Conservation (phyloP, 495 filamentous ascomycete genomes). For the Filosporella fistucella region DNA sequence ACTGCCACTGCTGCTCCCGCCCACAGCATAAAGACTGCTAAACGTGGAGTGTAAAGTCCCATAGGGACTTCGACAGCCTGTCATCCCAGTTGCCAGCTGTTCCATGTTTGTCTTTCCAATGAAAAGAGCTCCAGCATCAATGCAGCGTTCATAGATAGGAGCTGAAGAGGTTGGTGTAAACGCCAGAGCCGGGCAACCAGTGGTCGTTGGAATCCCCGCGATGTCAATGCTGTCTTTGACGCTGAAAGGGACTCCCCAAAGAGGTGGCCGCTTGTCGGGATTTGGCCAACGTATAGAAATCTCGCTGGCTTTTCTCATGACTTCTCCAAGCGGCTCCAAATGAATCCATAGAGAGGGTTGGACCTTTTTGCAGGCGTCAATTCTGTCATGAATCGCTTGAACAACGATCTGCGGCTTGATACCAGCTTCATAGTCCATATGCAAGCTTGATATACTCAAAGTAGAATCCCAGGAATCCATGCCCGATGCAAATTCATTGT, state of each 20-base stretch:
- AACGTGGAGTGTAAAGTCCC: constrained; percentile 22
- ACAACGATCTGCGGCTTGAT: constrained; percentile 18
- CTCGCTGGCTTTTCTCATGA: constrained; percentile 10
- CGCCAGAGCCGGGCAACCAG: constrained; percentile 17
- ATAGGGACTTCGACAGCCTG: constrained; percentile 22
- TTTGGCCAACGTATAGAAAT: constrained; percentile 16
- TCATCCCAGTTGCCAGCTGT: constrained; percentile 49
- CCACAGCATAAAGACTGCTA: constrained; percentile 25
- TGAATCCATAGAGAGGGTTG: constrained; percentile 23
- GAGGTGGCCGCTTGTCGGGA: constrained; percentile 9
- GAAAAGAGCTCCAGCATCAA: constrained; percentile 38
- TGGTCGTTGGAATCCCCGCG: constrained; percentile 17
- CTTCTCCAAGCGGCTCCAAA: constrained; percentile 16
- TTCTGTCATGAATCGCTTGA: constrained; percentile 19
- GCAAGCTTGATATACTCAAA: constrained; percentile 17
- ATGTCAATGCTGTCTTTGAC: constrained; percentile 50
- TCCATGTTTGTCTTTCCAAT: constrained; percentile 54
- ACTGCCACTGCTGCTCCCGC: constrained; percentile 56
- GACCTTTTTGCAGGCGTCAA: constrained; percentile 19
- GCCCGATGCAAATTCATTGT: neutral
- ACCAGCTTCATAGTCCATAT: constrained; percentile 20
- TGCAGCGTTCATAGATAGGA: constrained; percentile 14
- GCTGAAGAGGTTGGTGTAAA: constrained; percentile 12
- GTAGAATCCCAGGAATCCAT: constrained; percentile 23
- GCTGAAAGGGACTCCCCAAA: constrained; percentile 54